Evolutionary conservation across 768 basidiomycete species (phyloP), one percentile per base, ranked within the genome.

Genomic region (Leccinum disarticulatum): DNA sequence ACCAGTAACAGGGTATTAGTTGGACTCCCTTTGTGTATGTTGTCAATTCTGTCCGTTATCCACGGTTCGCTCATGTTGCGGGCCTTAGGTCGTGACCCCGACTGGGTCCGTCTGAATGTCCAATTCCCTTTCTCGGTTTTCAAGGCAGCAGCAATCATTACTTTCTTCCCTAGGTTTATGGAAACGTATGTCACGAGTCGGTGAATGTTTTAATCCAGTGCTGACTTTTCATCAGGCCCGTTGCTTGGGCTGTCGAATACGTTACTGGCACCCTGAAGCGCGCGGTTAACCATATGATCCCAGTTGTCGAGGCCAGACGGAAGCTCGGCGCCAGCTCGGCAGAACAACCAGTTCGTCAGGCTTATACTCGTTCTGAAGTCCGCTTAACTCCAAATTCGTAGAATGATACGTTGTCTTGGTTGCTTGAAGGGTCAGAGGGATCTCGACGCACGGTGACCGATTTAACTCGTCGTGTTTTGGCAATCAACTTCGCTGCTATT

Each of bases 391-490:
- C 52, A 57, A 25, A 9, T 10, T 25, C 2, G 6, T 54, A 77
- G 77, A 67, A 69, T 31, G 77, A 78, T 53, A 49, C 75, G 43
- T 59, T 78, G 13, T 59, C 63, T 3, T 78, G 77, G 75, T 33
- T 76, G 6, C 64, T 77, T 25, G 69, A 72, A 10, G 68, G 63
- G 6, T 68, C 69, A 0, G 38, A 60, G 1, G 59, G 61, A 41
- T 33, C 61, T 36, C 58, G 69, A 25, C n/a, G 58, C 31, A 25
- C 64, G 3, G 19, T 56, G 4, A 50, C 56, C 15, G 22, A 75
- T 68, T 54, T 78, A 66, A 47, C 58, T 1, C 22, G n/a, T 3
- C 63, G 69, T 28, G 13, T 70, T 2, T 46, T 70, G 38, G 50
- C 31, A 13, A 19, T 63, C 41, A 70, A 67, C 54, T 65, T 70